phyloP scores from a whole-genome alignment of 495 filamentous ascomycete species.

The Melanomma pulvis-pyrius region DNA sequence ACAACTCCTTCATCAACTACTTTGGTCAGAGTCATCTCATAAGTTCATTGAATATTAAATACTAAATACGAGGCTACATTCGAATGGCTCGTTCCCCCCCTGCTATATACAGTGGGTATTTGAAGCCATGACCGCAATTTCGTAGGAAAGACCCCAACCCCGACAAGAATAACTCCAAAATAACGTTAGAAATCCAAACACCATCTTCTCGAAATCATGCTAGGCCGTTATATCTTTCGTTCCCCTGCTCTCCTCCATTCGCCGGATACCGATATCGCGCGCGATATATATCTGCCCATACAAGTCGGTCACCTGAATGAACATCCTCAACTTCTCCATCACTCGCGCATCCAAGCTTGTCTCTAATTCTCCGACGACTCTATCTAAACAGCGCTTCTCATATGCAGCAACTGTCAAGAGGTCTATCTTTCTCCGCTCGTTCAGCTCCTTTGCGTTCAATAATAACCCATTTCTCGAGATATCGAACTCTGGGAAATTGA shows the following conservation, averaged over 20 bases:
- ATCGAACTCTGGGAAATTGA: conserved; percentile 48
- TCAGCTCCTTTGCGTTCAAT: background rate
- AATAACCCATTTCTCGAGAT: background rate
- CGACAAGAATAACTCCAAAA: background rate
- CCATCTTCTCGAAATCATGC: background rate
- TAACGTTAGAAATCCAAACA: background rate
- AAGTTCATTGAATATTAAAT: background rate
- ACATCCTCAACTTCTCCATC: conserved; percentile 37
- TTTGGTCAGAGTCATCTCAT: background rate
- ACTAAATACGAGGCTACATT: no score
- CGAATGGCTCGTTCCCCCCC: no score
- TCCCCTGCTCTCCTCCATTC: background rate
- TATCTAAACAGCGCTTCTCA: conserved; percentile 36
- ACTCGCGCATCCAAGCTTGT: conserved; percentile 1
- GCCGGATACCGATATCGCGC: conserved; percentile 38
- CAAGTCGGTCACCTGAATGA: conserved; percentile 48
- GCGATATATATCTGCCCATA: conserved; percentile 50
- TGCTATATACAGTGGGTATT: background rate
- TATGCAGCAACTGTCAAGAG: conserved; percentile 42
- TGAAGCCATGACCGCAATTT: background rate
- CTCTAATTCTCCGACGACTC: conserved; percentile 29
- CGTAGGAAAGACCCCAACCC: background rate
- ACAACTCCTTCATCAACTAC: background rate
- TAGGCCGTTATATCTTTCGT: background rate
- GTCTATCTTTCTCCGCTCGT: conserved; percentile 31